Conservation (phyloP, 1,284 basidiomycete species). For the Porodaedalea pini region DNA sequence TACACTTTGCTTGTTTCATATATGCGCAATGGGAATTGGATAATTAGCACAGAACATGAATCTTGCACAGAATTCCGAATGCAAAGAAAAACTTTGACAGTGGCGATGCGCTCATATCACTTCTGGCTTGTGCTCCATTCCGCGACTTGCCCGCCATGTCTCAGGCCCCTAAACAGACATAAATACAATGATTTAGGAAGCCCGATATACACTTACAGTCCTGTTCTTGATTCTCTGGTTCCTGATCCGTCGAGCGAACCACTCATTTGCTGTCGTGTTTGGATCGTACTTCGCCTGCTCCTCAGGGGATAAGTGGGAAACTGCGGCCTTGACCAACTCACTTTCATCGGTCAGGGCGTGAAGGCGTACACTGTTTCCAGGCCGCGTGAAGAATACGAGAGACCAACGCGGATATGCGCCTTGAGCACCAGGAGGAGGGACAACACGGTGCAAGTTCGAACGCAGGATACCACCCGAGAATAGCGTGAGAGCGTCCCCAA, state of each 20-base stretch:
- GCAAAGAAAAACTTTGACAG: no score
- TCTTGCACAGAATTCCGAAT: no score
- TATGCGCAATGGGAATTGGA: no score
- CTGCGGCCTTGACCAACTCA: slow-evolving; percentile 5
- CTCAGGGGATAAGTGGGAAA: neutral
- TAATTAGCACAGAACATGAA: no score
- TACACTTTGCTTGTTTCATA: no score
- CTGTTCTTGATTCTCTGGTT: slow-evolving; percentile 44
- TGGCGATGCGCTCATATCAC: neutral
- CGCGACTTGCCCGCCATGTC: slow-evolving; percentile 15
- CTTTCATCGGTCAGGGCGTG: slow-evolving; percentile 49
- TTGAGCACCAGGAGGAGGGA: slow-evolving; percentile 45
- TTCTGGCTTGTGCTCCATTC: slow-evolving; percentile 17
- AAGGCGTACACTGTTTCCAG: slow-evolving; percentile 47
- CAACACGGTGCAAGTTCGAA: slow-evolving; percentile 53
- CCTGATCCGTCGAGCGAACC: slow-evolving; percentile 45
- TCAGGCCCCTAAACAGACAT: slow-evolving; percentile 9
- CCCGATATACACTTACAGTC: slow-evolving; percentile 30
- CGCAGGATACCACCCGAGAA: slow-evolving; percentile 58
- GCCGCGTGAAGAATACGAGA: slow-evolving; percentile 60
- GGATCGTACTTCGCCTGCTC: slow-evolving; percentile 9
- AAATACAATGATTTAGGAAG: neutral
- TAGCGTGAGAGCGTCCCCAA: slow-evolving; percentile 55
- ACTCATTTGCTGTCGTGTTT: slow-evolving; percentile 42
- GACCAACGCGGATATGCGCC: slow-evolving; percentile 49